Conservation (phyloP, 345 rosid species). For the Clausena lansium region DNA sequence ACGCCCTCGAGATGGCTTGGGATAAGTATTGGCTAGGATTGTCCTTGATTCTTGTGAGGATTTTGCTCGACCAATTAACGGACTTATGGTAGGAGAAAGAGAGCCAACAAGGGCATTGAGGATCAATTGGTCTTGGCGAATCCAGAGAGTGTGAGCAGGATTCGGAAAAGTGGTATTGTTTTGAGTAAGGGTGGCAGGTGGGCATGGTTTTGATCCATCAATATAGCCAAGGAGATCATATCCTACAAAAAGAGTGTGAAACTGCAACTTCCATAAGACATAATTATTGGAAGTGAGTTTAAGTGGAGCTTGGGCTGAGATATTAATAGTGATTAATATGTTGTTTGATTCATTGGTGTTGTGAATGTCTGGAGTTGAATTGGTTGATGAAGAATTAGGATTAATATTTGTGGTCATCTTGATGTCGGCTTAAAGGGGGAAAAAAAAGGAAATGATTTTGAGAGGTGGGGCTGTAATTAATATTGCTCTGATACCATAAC, state of each 20-base stretch:
- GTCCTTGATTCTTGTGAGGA: not conserved
- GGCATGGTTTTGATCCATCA: not conserved
- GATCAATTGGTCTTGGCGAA: not conserved
- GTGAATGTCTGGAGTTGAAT: no score
- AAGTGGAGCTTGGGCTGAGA: no score
- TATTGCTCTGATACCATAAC: no score
- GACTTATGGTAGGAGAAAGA: not conserved
- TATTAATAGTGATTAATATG: no score
- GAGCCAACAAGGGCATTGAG: not conserved
- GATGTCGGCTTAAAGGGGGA: no score
- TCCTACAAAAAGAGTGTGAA: not conserved
- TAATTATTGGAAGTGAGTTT: no score
- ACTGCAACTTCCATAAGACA: not conserved
- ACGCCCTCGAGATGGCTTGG: not conserved
- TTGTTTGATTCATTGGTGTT: no score
- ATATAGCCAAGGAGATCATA: not conserved
- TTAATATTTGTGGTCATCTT: no score
- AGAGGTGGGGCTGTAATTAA: no score
- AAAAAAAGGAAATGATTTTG: no score
- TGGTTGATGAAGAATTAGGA: no score
- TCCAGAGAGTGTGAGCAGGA: not conserved
- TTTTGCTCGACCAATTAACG: not conserved
- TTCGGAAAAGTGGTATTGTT: not conserved
- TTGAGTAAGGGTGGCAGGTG: not conserved
- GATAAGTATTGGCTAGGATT: not conserved